Conservation (phyloP, 2,329 filamentous ascomycete genomes). For the Epicoccum nigrum region DNA sequence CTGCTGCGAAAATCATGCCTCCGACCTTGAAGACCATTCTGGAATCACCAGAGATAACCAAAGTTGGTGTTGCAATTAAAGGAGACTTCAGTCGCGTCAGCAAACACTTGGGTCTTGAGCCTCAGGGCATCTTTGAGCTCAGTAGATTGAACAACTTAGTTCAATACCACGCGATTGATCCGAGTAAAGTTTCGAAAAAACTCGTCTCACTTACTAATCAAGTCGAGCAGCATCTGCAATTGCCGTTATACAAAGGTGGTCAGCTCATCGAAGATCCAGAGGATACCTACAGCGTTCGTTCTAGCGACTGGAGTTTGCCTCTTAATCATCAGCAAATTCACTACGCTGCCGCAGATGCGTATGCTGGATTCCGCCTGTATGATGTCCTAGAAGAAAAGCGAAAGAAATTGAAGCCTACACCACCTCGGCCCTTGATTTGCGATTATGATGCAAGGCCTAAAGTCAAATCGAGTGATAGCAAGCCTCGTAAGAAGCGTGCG, state of each 20-base stretch:
- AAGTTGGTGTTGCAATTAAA: constrained; percentile 76
- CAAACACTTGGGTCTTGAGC: constrained; percentile 64
- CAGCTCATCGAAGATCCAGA: constrained; percentile 26
- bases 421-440: constrained; percentile 71
- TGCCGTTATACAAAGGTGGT: constrained; percentile 82
- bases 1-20: constrained; percentile 64
- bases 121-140: constrained; percentile 76
- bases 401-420: constrained; percentile 68
- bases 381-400: constrained; percentile 73
- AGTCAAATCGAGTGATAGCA: constrained; percentile 12
- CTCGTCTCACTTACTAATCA: constrained; percentile 73
- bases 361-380: constrained; percentile 79
- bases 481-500: constrained; percentile 18
- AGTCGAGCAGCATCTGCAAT: constrained; percentile 70
- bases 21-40: constrained; percentile 74
- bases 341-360: constrained; percentile 82
- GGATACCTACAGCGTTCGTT: constrained; percentile 60
- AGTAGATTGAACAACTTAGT: constrained; percentile 85
- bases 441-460: constrained; percentile 62
- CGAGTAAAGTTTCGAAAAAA: constrained; percentile 55
- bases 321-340: constrained; percentile 70
- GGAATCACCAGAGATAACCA: constrained; percentile 71
- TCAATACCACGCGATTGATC: constrained; percentile 58
- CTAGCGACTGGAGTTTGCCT: constrained; percentile 73
- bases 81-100: constrained; percentile 69